Conservation (phyloP, 2,329 filamentous ascomycete species). For the Colletotrichum aenigma region DNA sequence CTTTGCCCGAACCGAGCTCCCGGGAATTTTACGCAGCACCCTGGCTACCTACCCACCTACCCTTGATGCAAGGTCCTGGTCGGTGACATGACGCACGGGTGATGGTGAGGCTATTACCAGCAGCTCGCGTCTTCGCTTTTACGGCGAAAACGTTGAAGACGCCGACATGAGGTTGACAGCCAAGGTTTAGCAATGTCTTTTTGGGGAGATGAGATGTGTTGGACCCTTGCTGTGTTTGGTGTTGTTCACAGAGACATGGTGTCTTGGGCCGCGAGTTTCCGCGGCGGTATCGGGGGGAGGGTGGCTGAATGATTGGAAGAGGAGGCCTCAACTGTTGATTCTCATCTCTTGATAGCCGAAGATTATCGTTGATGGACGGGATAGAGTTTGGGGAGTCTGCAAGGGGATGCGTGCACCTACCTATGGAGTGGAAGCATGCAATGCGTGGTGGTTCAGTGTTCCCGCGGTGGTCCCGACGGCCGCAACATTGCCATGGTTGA, state of each 20-base stretch:
- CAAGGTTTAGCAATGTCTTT: not conserved
- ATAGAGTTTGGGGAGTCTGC: not conserved
- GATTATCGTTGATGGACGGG: not conserved
- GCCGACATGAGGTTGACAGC: not conserved
- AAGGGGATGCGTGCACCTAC: not conserved
- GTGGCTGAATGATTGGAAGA: not conserved
- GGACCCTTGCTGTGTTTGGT: not conserved
- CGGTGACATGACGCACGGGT: not conserved
- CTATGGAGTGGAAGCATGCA: not conserved
- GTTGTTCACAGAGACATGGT: not conserved
- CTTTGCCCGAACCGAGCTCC: not conserved
- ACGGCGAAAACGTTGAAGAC: not conserved
- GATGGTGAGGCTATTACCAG: not conserved
- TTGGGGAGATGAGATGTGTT: not conserved
- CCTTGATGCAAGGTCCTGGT: not conserved
- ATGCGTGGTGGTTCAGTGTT: not conserved
- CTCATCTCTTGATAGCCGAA: not conserved
- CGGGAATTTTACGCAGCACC: not conserved
- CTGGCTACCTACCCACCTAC: not conserved
- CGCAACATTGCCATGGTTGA: not conserved
- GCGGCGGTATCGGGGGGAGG: not conserved
- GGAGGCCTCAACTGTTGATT: not conserved
- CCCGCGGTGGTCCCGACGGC: not conserved
- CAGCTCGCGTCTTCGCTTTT: conserved; percentile 4
- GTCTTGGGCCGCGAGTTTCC: conserved; percentile 10